phyloP scores from a whole-genome alignment of 83 land plant species.

The Diphasiastrum complanatum region DNA sequence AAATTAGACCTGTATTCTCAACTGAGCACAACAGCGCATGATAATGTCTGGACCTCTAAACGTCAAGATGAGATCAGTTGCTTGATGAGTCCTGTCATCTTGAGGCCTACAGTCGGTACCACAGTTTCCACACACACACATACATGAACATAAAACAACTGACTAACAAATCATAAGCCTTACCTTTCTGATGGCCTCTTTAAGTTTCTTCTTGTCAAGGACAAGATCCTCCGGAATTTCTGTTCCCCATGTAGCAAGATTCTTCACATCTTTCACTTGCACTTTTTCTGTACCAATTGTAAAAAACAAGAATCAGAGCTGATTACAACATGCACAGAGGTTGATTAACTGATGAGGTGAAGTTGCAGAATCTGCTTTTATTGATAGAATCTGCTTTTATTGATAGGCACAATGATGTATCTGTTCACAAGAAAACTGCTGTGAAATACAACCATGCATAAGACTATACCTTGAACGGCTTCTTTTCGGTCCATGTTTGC shows the following conservation, averaged over 20 bases:
- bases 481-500: conserved; percentile 77
- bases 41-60: too few relatives aligned
- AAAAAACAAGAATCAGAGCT: background rate
- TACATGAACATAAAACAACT: too few relatives aligned
- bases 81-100: too few relatives aligned
- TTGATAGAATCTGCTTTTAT: too few relatives aligned
- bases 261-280: conserved; percentile 48
- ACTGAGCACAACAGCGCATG: too few relatives aligned
- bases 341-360: background rate
- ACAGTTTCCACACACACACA: too few relatives aligned
- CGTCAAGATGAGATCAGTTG: too few relatives aligned
- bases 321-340: background rate
- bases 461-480: conserved; percentile 41
- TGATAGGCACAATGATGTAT: too few relatives aligned
- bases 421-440: background rate
- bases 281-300: conserved; percentile 36
- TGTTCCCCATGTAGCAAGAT: conserved; percentile 78
- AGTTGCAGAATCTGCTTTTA: too few relatives aligned
- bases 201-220: conserved; percentile 58
- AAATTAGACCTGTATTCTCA: too few relatives aligned
- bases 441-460: background rate
- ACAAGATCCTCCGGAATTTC: conserved; percentile 78
- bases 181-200: conserved; percentile 81
- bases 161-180: too few relatives aligned
- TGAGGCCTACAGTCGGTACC: too few relatives aligned